phyloP scores from a whole-genome alignment of 371 early-diverging fungal species.

The Apophysomyces elegans region DNA sequence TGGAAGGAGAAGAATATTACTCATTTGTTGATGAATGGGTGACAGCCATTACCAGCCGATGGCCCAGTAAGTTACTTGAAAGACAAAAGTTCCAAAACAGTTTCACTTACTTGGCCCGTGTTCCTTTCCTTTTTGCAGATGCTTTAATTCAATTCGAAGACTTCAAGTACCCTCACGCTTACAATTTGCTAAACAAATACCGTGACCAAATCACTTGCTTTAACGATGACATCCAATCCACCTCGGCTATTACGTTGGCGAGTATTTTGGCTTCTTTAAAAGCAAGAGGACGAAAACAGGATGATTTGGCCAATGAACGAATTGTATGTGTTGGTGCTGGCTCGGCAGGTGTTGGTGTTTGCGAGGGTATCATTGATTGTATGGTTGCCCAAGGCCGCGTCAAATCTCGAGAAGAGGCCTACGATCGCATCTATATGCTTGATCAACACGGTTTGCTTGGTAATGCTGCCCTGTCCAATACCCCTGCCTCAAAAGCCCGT shows the following conservation, averaged over 20 bases:
- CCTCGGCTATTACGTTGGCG: constrained; percentile 68
- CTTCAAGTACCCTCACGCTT: constrained; percentile 61
- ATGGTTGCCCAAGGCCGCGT: constrained; percentile 65
- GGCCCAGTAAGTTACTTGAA: constrained; percentile 55
- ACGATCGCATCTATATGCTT: constrained; percentile 61
- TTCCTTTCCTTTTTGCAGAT: constrained; percentile 26
- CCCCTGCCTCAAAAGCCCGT: constrained; percentile 13
- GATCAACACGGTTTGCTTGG: constrained; percentile 61
- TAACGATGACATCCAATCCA: constrained; percentile 75
- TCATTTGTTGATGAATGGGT: constrained; percentile 72
- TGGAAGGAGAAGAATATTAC: constrained; percentile 65
- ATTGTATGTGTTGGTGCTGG: constrained; percentile 75
- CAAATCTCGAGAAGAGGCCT: constrained; percentile 62
- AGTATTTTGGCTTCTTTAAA: constrained; percentile 65
- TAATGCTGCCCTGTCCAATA: constrained; percentile 43
- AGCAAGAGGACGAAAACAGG: constrained; percentile 50
- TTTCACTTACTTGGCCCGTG: too few relatives aligned
- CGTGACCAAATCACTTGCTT: constrained; percentile 65
- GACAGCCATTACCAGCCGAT: constrained; percentile 60
- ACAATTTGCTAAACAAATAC: constrained; percentile 66
- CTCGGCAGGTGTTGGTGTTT: constrained; percentile 71
- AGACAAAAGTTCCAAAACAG: not conserved
- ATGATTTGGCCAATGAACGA: constrained; percentile 46
- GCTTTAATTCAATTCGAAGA: constrained; percentile 62
- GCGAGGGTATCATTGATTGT: constrained; percentile 66